Evolutionary conservation across 495 filamentous ascomycete genomes (phyloP).

Genomic region (Tuber magnatum): DNA sequence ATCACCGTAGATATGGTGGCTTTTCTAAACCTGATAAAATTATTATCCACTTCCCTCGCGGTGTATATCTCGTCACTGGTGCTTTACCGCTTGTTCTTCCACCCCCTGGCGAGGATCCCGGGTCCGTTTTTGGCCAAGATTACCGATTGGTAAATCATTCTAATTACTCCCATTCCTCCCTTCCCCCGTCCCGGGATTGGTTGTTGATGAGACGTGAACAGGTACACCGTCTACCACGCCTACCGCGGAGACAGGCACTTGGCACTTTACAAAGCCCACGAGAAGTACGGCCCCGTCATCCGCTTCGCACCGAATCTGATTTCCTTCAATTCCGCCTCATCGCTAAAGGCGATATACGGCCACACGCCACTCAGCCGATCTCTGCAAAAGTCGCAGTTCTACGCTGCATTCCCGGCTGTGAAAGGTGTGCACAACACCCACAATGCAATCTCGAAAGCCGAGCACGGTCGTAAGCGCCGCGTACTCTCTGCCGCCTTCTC

Average conservation of each 20-base stretch:
- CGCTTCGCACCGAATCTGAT: slow-evolving; percentile 48
- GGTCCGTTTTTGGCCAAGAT: slow-evolving; percentile 42
- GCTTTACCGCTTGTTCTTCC: slow-evolving; percentile 42
- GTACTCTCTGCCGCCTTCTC: slow-evolving; percentile 54
- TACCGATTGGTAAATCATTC: slow-evolving; percentile 41
- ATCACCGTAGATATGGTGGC: not conserved
- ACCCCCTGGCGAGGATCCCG: slow-evolving; percentile 42
- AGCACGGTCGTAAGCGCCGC: slow-evolving; percentile 51
- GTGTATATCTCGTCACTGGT: slow-evolving; percentile 30
- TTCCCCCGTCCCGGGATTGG: too few species aligned
- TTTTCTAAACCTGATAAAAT: not conserved
- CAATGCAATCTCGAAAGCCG: slow-evolving; percentile 50
- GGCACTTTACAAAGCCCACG: slow-evolving; percentile 36
- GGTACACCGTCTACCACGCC: slow-evolving; percentile 38
- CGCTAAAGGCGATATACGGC: slow-evolving; percentile 52
- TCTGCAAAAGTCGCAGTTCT: slow-evolving; percentile 51
- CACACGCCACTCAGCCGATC: slow-evolving; percentile 43
- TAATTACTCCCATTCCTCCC: not conserved
- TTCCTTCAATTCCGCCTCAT: slow-evolving; percentile 48
- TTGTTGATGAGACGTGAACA: not conserved
- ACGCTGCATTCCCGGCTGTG: slow-evolving; percentile 51
- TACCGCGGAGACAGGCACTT: slow-evolving; percentile 29
- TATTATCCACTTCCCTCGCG: slow-evolving; percentile 9
- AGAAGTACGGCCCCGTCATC: slow-evolving; percentile 46
- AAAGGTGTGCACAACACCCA: slow-evolving; percentile 54